Conservation (phyloP, 495 filamentous ascomycete genomes). For the Penicillium lagena region DNA sequence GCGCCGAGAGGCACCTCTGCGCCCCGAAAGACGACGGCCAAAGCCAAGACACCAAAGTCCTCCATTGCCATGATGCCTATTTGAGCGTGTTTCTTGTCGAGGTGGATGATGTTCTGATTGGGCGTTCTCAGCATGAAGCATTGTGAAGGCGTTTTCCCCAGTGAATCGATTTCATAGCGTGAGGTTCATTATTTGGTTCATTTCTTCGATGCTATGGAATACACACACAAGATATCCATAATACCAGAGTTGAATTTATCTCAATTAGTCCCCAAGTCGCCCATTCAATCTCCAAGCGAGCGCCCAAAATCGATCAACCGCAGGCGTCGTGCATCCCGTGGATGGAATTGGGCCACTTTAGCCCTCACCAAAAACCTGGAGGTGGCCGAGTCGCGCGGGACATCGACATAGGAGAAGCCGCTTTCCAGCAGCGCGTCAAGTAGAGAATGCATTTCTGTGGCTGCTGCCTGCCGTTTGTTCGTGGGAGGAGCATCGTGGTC, state of each 20-base stretch:
- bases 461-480: conserved; percentile 61
- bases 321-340: conserved; percentile 68
- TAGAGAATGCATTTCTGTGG: conserved; percentile 58
- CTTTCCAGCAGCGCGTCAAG: conserved; percentile 59
- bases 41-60: conserved; percentile 25
- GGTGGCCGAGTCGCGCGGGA: conserved; percentile 72
- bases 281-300: conserved; percentile 57
- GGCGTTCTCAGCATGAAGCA: conserved; percentile 14
- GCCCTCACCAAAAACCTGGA: conserved; percentile 77
- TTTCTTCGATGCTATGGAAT: conserved; percentile 7
- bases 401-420: conserved; percentile 56
- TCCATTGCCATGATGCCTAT: conserved; percentile 44
- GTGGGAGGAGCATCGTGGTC: conserved; percentile 6
- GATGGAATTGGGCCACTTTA: conserved; percentile 82
- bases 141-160: conserved; percentile 13
- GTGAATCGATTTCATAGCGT: background rate
- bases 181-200: conserved; percentile 2
- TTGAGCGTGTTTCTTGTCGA: conserved; percentile 14
- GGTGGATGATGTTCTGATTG: conserved; percentile 14
- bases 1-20: conserved; percentile 16
- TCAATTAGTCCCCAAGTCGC: no score
- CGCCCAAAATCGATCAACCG: conserved; percentile 81
- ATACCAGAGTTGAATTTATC: conserved; percentile 1
- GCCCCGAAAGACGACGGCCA: conserved; percentile 19
- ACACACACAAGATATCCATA: conserved; percentile 7